Evolutionary conservation across 805 yeast species (phyloP).

Genomic region (Ogataea ramenticola): DNA sequence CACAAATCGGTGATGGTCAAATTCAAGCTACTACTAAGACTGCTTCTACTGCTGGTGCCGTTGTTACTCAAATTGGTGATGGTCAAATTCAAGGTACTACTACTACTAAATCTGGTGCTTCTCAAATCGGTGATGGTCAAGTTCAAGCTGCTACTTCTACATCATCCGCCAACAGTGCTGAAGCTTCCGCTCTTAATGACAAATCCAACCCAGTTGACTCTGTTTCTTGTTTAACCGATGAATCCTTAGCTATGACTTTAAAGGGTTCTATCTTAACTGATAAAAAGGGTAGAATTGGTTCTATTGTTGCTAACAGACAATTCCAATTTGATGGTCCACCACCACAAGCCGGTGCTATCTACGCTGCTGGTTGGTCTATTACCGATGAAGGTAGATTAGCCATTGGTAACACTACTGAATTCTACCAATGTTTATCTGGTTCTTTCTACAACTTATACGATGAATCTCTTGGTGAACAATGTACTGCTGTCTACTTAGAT

Average conservation of each 20-base stretch:
- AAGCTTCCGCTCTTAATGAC: slow-evolving; percentile 9
- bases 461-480: slow-evolving; percentile 37
- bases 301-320: slow-evolving; percentile 56
- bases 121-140: slow-evolving; percentile 58
- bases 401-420: slow-evolving; percentile 38
- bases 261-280: slow-evolving; percentile 37
- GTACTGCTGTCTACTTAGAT: slow-evolving; percentile 36
- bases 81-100: slow-evolving; percentile 39
- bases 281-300: slow-evolving; percentile 44
- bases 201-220: slow-evolving; percentile 12
- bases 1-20: slow-evolving; percentile 39
- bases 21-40: slow-evolving; percentile 30
- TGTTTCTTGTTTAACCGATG: slow-evolving; percentile 28
- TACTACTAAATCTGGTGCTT: slow-evolving; percentile 25
- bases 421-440: slow-evolving; percentile 53
- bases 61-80: slow-evolving; percentile 34
- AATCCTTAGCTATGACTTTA: slow-evolving; percentile 37
- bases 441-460: slow-evolving; percentile 52
- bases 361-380: slow-evolving; percentile 47
- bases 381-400: slow-evolving; percentile 39
- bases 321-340: slow-evolving; percentile 64
- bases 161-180: slow-evolving; percentile 25
- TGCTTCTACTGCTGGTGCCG: slow-evolving; percentile 25
- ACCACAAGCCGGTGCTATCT: slow-evolving; percentile 52
- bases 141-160: slow-evolving; percentile 37